Evolutionary conservation across 1,139 yeast genomes (phyloP).

Genomic region (Debaryomyces psychrophilus): DNA sequence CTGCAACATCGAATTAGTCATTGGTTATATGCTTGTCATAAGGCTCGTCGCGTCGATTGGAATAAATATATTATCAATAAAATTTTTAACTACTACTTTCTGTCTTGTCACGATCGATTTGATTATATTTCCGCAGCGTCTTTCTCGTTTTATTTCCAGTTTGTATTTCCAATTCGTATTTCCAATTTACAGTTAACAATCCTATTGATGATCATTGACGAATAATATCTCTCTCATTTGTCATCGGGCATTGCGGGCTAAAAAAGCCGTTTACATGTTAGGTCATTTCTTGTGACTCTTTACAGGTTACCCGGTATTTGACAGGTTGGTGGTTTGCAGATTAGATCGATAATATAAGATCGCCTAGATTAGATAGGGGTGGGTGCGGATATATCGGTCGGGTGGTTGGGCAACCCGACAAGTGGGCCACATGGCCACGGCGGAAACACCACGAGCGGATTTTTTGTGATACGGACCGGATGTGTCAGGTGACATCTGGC

Average conservation of each 20-base stretch:
- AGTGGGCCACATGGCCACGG: too few relatives aligned
- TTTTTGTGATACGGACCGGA: too few relatives aligned
- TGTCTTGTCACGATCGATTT: background rate
- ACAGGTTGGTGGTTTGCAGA: background rate
- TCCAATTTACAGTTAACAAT: background rate
- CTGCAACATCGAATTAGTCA: background rate
- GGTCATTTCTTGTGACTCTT: background rate
- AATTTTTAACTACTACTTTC: background rate
- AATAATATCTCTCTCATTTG: background rate
- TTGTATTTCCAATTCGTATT: background rate
- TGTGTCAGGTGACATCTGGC: too few relatives aligned
- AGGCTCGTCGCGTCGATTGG: background rate
- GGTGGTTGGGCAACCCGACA: too few relatives aligned
- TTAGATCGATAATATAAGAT: slow-evolving; percentile 1
- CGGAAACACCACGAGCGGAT: too few relatives aligned
- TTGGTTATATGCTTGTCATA: slow-evolving; percentile 2
- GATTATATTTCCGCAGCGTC: background rate
- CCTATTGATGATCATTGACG: background rate
- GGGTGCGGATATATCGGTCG: background rate
- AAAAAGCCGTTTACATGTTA: background rate
- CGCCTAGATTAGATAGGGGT: background rate
- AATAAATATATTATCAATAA: background rate
- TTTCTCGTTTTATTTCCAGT: background rate
- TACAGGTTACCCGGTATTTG: background rate
- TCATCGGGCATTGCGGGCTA: background rate